A percentile compares a stretch with the other conserved stretches of the same genome.
phyloP scores from a whole-genome alignment of 805 yeast species.

The Candida orba region DNA sequence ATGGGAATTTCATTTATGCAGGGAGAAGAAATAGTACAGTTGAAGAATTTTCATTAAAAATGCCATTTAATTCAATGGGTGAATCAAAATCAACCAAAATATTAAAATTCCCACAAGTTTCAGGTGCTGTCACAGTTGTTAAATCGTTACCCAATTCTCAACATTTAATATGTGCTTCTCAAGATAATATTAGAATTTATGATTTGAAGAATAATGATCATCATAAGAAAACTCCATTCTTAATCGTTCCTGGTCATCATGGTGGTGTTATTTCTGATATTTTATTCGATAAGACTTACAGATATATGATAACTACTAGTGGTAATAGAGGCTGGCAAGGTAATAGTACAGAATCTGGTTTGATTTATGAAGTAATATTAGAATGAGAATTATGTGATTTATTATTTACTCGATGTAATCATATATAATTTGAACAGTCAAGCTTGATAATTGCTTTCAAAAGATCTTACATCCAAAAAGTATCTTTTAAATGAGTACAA shows the following conservation, averaged over 20 bases:
- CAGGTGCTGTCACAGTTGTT: conserved; percentile 86
- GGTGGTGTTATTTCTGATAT: conserved; percentile 82
- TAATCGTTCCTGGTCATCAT: conserved; percentile 93
- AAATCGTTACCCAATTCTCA: conserved; percentile 73
- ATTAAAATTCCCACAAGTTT: conserved; percentile 72
- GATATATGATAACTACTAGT: conserved; percentile 84
- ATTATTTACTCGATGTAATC: not conserved
- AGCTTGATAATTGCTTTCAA: too few relatives aligned
- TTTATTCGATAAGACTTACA: conserved; percentile 77
- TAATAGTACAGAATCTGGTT: conserved; percentile 66
- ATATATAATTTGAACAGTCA: too few relatives aligned
- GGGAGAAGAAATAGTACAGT: conserved; percentile 89
- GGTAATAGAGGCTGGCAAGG: conserved; percentile 97
- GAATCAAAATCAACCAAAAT: conserved; percentile 44
- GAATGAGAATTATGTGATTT: conserved; percentile 11
- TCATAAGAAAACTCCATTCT: conserved; percentile 51
- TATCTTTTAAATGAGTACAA: not conserved
- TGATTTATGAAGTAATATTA: conserved; percentile 71
- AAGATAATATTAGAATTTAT: conserved; percentile 82
- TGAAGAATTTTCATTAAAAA: conserved; percentile 63
- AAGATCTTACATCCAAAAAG: not conserved
- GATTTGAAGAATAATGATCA: conserved; percentile 49
- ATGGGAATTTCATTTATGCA: conserved; percentile 71
- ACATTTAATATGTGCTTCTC: conserved; percentile 80
- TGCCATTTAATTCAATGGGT: conserved; percentile 34